phyloP scores from a whole-genome alignment of 352 stramenopile species.

The Phytophthora tentaculata region DNA sequence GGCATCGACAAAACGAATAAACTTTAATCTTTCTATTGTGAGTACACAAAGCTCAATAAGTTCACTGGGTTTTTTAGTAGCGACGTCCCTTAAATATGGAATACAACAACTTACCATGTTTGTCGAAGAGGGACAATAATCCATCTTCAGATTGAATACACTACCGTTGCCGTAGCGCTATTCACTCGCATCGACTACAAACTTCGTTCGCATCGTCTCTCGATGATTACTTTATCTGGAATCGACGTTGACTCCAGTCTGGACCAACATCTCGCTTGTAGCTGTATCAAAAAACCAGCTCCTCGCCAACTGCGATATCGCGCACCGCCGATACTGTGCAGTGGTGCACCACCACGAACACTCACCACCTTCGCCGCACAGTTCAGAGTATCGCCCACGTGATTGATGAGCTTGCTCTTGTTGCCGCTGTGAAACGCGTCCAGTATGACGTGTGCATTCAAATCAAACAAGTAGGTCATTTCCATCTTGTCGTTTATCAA shows the following conservation, averaged over 20 bases:
- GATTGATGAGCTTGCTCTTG: slow-evolving; percentile 92
- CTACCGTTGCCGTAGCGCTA: too few relatives aligned
- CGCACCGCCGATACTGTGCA: slow-evolving; percentile 89
- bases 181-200: too few relatives aligned
- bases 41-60: too few relatives aligned
- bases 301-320: slow-evolving; percentile 79
- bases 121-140: too few relatives aligned
- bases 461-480: slow-evolving; percentile 92
- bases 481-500: slow-evolving; percentile 83
- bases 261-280: slow-evolving; percentile 63
- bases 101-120: too few relatives aligned
- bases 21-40: too few relatives aligned
- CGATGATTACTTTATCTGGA: slow-evolving; percentile 25
- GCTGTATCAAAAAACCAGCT: slow-evolving; percentile 70
- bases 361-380: slow-evolving; percentile 76
- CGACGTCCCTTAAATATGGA: too few relatives aligned
- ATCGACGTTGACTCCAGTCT: slow-evolving; percentile 54
- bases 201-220: too few relatives aligned
- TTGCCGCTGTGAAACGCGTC: slow-evolving; percentile 92
- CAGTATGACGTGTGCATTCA: slow-evolving; percentile 88
- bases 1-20: too few relatives aligned
- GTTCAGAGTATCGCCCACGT: slow-evolving; percentile 67
- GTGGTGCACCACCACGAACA: slow-evolving; percentile 86
- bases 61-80: too few relatives aligned
- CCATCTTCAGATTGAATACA: too few relatives aligned